Evolutionary conservation across 768 basidiomycete species (phyloP).

Genomic region (Lactarius pseudohatsudake): DNA sequence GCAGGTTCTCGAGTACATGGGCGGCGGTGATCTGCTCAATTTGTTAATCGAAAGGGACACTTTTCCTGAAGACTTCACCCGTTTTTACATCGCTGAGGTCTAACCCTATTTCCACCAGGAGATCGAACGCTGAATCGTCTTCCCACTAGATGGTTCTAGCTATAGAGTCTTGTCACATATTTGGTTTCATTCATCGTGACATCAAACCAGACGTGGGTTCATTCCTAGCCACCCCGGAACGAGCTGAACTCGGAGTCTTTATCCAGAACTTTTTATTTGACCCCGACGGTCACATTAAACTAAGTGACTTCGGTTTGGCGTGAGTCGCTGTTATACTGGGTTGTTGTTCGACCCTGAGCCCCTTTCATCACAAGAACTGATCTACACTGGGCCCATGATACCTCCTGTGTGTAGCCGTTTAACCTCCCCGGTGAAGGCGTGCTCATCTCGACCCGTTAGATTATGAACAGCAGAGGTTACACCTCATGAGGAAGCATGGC

Average conservation of each 20-base stretch:
- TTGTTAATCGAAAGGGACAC: slow-evolving; percentile 90
- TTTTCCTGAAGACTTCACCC: slow-evolving; percentile 87
- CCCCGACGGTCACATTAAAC: slow-evolving; percentile 88
- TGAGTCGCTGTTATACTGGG: slow-evolving; percentile 46
- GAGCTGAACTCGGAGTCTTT: slow-evolving; percentile 24
- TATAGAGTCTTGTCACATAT: slow-evolving; percentile 88
- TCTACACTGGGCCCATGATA: slow-evolving; percentile 97
- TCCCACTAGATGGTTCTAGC: slow-evolving; percentile 81
- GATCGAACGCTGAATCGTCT: slow-evolving; percentile 15
- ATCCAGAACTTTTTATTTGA: slow-evolving; percentile 92
- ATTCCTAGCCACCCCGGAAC: slow-evolving; percentile 6
- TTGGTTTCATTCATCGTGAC: slow-evolving; percentile 97
- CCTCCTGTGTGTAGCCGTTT: slow-evolving; percentile 60
- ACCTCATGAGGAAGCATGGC: slow-evolving; percentile 88
- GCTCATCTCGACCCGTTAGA: slow-evolving; percentile 46
- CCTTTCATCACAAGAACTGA: slow-evolving; percentile 58
- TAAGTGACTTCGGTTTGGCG: slow-evolving; percentile 96
- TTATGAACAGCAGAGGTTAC: slow-evolving; percentile 90
- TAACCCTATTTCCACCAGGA: slow-evolving; percentile 25
- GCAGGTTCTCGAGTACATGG: slow-evolving; percentile 93
- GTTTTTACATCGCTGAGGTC: slow-evolving; percentile 95
- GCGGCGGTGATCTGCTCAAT: slow-evolving; percentile 94
- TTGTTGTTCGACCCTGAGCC: slow-evolving; percentile 7
- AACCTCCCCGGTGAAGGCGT: slow-evolving; percentile 14
- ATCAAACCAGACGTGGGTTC: slow-evolving; percentile 87